Conservation (phyloP, 805 yeast species). For the Clavispora vitiphila region DNA sequence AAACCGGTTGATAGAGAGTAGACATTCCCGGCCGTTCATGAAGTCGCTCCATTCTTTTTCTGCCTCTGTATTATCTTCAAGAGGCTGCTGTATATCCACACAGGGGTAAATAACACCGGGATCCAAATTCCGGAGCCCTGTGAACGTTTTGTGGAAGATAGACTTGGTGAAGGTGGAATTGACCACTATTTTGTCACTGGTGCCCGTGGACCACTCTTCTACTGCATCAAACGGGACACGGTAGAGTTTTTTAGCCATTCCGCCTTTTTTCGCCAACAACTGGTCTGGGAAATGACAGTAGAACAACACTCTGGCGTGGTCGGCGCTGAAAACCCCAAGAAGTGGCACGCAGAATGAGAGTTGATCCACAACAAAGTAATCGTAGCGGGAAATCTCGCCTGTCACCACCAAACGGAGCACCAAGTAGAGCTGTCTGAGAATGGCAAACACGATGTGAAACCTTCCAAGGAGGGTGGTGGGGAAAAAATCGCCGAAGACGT, state of each 20-base stretch:
- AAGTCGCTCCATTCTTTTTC: conserved; percentile 30
- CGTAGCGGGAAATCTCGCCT: conserved; percentile 49
- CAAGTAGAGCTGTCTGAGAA: conserved; percentile 72
- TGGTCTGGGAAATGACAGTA: conserved; percentile 98
- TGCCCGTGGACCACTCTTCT: conserved; percentile 75
- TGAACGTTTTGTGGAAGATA: conserved; percentile 64
- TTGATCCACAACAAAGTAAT: conserved; percentile 83
- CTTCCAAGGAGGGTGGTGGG: conserved; percentile 67
- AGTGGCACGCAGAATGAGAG: conserved; percentile 80
- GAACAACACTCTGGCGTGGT: conserved; percentile 55
- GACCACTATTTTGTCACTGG: conserved; percentile 77
- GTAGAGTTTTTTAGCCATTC: conserved; percentile 56
- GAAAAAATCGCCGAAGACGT: conserved; percentile 76
- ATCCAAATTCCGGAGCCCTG: conserved; percentile 25
- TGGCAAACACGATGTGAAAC: conserved; percentile 78
- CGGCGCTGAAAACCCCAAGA: conserved; percentile 41
- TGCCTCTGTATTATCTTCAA: conserved; percentile 16
- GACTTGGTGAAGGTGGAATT: conserved; percentile 79
- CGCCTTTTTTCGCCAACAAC: conserved; percentile 56
- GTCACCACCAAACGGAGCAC: conserved; percentile 40
- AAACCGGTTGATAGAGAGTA: conserved; percentile 81
- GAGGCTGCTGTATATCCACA: conserved; percentile 44
- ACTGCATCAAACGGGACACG: conserved; percentile 78
- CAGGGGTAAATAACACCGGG: conserved; percentile 74
- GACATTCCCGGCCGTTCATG: conserved; percentile 34